Base-by-base conservation (phyloP, 768 basidiomycete genomes). In the Hysterangium stoloniferum region DNA sequence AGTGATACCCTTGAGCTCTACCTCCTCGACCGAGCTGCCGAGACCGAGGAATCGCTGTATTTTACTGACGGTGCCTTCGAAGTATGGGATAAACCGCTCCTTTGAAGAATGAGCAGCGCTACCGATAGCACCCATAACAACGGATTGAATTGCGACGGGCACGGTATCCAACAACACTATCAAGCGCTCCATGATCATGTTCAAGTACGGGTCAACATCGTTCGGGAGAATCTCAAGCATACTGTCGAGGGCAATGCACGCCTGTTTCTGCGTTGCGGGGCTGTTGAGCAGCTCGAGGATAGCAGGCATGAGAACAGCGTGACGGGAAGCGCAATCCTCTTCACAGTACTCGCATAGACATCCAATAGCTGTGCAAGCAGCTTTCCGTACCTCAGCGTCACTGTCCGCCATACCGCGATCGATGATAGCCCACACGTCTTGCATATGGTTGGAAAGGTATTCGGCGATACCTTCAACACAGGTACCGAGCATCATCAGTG, bases 261-360 rank as follows among this genome's bases (percentile, higher is more conserved):
- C 96, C 12, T 87, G 73, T 52, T 84, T 81, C 68, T 97, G 94
- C 2, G 96, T 95, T 6, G 75, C 73, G 3, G 82, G 74, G 62
- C 97, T 88, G 62, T 85, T 82, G 59, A 96, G 86, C 56, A 97
- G 77, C 64, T 78, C 79, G 84, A 96, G 91, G 61, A 99, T 86
- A 36, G 84, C 82, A 33, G 96, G 95, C 49, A 99, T 77, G 49
- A 99, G 82, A 53, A 83, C 70, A 5, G 72, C 68, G 68, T 99
- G 96, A 62, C 84, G 85, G 43, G 80, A 69, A 25, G 84, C 80
- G 62, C 90, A 94, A 56, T 94, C 90, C 24, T 97, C 95, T 57
- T 93, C 90, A 20, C 98, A 73, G 89, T 92, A 96, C 68, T 99
- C 96, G 64, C 94, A 97, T 46, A 98, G 68, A 68, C 94, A 98